Evolutionary conservation across 192 early-diverging fungal genomes (phyloP).

Genomic region (Glomus cerebriforme): DNA sequence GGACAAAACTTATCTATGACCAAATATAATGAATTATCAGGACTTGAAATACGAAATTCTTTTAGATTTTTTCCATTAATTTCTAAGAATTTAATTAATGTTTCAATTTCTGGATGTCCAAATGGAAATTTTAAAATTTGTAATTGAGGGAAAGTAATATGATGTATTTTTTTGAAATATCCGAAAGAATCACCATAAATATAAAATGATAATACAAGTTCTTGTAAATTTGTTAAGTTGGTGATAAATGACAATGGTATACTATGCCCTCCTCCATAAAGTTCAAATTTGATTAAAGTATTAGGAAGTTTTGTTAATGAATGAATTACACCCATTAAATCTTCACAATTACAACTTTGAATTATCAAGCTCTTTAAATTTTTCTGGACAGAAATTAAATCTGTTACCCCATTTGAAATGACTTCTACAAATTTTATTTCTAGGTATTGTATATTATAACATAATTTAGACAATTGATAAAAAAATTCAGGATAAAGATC

Average conservation of each 20-base stretch:
- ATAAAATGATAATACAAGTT: background rate
- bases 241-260: background rate
- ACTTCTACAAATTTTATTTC: background rate
- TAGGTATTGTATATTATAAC: background rate
- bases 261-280: background rate
- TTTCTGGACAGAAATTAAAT: background rate
- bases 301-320: background rate
- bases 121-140: background rate
- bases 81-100: background rate
- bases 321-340: background rate
- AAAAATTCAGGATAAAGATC: background rate
- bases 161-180: background rate
- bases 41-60: background rate
- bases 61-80: background rate
- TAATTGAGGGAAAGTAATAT: background rate
- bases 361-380: background rate
- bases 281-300: background rate
- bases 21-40: background rate
- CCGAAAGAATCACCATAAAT: background rate
- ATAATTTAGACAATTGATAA: background rate
- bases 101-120: background rate
- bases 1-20: background rate
- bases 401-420: background rate
- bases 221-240: background rate
- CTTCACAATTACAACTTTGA: background rate